Conservation (phyloP, 371 early-diverging fungal species). For the Apophysomyces trapeziformis region DNA sequence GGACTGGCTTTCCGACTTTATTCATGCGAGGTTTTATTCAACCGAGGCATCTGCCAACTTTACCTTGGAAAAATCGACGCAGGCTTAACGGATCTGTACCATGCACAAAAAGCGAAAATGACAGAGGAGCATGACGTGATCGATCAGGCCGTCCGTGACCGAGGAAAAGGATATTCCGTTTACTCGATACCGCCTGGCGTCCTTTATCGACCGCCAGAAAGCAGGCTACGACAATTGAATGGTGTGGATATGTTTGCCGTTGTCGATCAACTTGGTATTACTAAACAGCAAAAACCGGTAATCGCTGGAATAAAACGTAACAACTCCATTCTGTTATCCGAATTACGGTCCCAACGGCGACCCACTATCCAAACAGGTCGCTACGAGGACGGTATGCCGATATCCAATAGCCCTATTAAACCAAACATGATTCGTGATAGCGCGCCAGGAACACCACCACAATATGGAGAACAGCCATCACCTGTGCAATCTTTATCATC, state of each 20-base stretch:
- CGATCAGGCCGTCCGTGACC: constrained; percentile 72
- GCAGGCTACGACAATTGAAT: constrained; percentile 55
- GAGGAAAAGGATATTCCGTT: constrained; percentile 76
- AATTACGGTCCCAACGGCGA: constrained; percentile 12
- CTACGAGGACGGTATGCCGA: not conserved
- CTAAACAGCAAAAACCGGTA: constrained; percentile 12
- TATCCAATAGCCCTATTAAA: not conserved
- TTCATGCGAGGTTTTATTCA: constrained; percentile 88
- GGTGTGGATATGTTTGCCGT: constrained; percentile 38
- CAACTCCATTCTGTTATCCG: constrained; percentile 37
- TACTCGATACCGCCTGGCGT: constrained; percentile 80
- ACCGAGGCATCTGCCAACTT: constrained; percentile 85
- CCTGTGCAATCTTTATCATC: constrained; percentile 8
- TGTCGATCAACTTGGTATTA: constrained; percentile 21
- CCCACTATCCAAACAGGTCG: constrained; percentile 3
- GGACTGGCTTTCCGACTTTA: constrained; percentile 89
- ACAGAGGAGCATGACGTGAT: constrained; percentile 77
- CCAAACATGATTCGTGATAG: constrained; percentile 6
- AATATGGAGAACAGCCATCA: constrained; percentile 16
- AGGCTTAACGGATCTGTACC: constrained; percentile 77
- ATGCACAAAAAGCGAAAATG: constrained; percentile 71
- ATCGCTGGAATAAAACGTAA: constrained; percentile 22
- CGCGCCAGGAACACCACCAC: constrained; percentile 2
- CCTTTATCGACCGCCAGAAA: constrained; percentile 83
- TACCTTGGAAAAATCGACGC: constrained; percentile 75